Evolutionary conservation across 371 early-diverging fungal genomes (phyloP), one percentile per base, ranked within the genome.

Genomic region (Mucor racemosus): DNA sequence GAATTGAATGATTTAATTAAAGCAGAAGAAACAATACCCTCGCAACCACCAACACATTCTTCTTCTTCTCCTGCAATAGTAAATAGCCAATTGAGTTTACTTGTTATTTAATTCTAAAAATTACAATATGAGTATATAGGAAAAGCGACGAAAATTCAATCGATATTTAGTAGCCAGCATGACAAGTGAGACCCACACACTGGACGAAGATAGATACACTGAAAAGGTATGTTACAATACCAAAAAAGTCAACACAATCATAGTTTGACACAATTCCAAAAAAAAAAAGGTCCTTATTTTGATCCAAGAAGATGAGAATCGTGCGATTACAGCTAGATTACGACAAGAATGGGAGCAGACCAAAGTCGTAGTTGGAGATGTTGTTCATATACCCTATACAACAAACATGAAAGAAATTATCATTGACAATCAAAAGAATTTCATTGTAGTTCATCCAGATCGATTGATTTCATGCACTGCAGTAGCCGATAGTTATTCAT

Each of bases 371-470:
- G 68, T 63, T 26, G 91, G 88, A 9, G 83, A 88, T 38, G 74
- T 75, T 26, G 78, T 91, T 2, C 85, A 91, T 67, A 74, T 89
- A 19, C 77, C 84, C 5, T 38, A 58, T 55, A 36, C 60, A 65
- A 7, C 62, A 55, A 34, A 65, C 26, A 8, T 19, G 10, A 1
- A 58, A 48, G 36, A 75, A 65, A 69, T 87, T 11, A 69, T 86
- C 14, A 69, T 92, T 42, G 84, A 88, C 55, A 79, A 85, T 36
- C 44, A 67, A 6, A 67, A 79, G 2, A 76, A 86, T 21, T 79
- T 84, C 38, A 71, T 93, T 11, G 84, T 96, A 31, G 73, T 92
- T 13, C 88, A 93, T 56, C 97, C 97, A 0, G 97, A 97, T 62
- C 72, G 69, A 3, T 77, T 97, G 11, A 80, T 97, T 14, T 84